Evolutionary conservation across 164 flowering plant genomes (phyloP), one percentile per base, ranked within the genome.

Genomic region (Liriodendron chinense): DNA sequence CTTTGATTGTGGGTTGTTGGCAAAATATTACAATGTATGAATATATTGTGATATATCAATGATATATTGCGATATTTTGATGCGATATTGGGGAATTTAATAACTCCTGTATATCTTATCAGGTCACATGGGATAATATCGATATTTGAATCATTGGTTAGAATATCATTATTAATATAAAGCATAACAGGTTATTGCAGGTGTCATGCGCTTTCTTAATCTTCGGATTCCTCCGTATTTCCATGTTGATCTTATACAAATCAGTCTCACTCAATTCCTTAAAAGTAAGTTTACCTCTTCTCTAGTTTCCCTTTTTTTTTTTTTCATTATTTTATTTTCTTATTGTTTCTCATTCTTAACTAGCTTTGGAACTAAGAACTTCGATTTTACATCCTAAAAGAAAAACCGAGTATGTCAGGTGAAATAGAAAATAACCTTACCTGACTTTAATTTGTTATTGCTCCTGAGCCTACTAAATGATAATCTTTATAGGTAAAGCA

Each of bases 201-300:
- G 96, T 75, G 94, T 88, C 7, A 84, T 96, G 90, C 81, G 85
- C 69, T 64, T 78, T 43, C 92, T 96, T 49, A 86, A 86, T 78
- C 53, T 92, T 79, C 83, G 56, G 63, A 92, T 96, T 75, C 90
- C 94, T 78, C 96, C 97, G n/a, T 93, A 84, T 86, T 84, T 92
- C 76, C 87, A 94, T 78, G 80, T 91, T 47, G 98, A 96, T 85
- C 85, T 85, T 80, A 75, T 96, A 78, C 92, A 91, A 81, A 80
- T 87, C 74, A 78, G 81, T 77, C 73, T 92, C 50, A 80, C 86
- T 73, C 87, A 87, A 77, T 81, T 80, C 61, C 75, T 83, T 26
- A 79, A 72, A 77, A 86, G 88, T 83, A 68, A 77, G 74, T 92
- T 93, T 91, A 83, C 59, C 64, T 25, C 74, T 69, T 24, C 65